Evolutionary conservation across 2,329 filamentous ascomycete genomes (phyloP).

Genomic region (Calonectria multiphialidica): DNA sequence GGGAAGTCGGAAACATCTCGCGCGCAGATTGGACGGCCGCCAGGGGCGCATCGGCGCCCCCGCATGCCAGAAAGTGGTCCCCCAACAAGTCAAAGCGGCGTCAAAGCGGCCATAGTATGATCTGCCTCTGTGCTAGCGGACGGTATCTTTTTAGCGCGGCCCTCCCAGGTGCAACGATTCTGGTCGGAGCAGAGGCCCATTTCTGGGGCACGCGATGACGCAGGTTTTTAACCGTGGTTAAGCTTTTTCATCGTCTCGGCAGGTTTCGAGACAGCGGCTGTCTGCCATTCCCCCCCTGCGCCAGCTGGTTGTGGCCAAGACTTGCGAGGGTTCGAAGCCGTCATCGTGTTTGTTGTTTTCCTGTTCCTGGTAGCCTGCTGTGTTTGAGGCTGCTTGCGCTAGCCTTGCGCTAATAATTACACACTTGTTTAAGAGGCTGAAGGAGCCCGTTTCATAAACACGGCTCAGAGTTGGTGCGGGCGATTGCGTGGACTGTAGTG

Average conservation of each 20-base stretch:
- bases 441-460: neutral
- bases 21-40: constrained; percentile 1
- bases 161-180: neutral
- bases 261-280: no score
- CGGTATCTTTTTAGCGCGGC: neutral
- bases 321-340: neutral
- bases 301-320: no score
- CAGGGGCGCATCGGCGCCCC: constrained; percentile 4
- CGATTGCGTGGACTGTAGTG: neutral
- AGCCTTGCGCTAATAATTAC: neutral
- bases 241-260: neutral
- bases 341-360: neutral
- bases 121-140: neutral
- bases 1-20: neutral
- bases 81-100: neutral
- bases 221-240: neutral
- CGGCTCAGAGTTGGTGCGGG: neutral
- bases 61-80: neutral
- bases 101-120: neutral
- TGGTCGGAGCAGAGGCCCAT: neutral
- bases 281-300: no score
- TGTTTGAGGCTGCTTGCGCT: neutral
- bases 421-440: neutral
- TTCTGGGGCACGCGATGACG: neutral
- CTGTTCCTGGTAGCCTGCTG: neutral